Percentiles rank a stretch among this genome's conserved stretches.
phyloP scores from a whole-genome alignment of 163 green algal genomes.

The Volvox carteri region DNA sequence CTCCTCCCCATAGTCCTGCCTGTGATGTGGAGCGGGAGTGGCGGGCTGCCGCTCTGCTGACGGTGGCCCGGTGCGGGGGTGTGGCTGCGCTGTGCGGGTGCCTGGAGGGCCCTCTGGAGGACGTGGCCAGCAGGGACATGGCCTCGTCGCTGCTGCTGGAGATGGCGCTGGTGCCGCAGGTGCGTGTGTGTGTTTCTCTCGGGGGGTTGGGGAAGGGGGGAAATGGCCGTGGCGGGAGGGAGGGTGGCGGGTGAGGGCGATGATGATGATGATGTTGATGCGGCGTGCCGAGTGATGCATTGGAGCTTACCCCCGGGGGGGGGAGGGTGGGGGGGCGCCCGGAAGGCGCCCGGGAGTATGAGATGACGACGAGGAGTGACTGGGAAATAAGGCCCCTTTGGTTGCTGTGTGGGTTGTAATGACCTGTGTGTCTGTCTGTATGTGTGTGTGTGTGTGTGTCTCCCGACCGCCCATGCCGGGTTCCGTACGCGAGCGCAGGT shows the following conservation, averaged over 20 bases:
- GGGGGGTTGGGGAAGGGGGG: background rate
- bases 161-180: conserved; percentile 56
- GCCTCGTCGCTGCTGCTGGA: conserved; percentile 64
- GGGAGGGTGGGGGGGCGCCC: background rate
- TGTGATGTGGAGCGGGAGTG: background rate
- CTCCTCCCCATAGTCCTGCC: too few relatives aligned
- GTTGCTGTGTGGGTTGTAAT: too few relatives aligned
- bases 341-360: background rate
- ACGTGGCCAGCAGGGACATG: conserved; percentile 56
- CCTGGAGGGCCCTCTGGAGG: conserved; percentile 23
- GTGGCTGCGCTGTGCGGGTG: conserved; percentile 33
- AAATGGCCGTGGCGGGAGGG: background rate
- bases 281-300: too few relatives aligned
- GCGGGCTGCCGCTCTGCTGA: conserved; percentile 21
- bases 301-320: too few relatives aligned
- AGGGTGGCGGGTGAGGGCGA: background rate
- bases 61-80: conserved; percentile 14
- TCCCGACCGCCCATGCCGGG: too few relatives aligned
- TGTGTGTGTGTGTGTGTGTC: too few relatives aligned
- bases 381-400: too few relatives aligned
- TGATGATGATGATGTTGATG: background rate
- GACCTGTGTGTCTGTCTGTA: too few relatives aligned
- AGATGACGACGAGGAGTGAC: too few relatives aligned
- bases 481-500: too few relatives aligned
- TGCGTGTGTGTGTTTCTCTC: conserved; percentile 17